Evolutionary conservation across 306 rosid genomes (phyloP).

Genomic region (Cucurbita moschata): DNA sequence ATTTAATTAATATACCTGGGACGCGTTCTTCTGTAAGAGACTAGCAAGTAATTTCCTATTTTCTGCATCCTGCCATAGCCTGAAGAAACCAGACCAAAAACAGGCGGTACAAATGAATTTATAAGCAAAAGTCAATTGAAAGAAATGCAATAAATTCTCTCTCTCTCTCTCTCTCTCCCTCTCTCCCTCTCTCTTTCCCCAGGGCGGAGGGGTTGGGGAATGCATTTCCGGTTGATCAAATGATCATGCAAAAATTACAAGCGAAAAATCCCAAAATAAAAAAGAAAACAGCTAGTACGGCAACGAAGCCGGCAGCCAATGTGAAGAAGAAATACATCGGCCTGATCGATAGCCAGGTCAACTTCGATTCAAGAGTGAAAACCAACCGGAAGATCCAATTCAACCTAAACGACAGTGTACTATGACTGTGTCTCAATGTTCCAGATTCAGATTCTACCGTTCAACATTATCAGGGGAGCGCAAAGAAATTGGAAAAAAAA

Average conservation of each 20-base stretch:
- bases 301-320: too few relatives aligned
- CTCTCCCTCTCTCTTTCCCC: too few relatives aligned
- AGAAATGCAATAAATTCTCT: background rate
- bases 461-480: background rate
- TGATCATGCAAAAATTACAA: background rate
- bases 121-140: background rate
- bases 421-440: background rate
- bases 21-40: constrained; percentile 49
- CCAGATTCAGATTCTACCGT: background rate
- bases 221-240: background rate
- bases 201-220: background rate
- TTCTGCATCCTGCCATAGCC: constrained; percentile 99
- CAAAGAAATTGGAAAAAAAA: background rate
- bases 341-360: too few relatives aligned
- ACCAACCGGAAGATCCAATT: background rate
- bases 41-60: constrained; percentile 53
- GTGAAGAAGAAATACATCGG: too few relatives aligned
- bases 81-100: constrained; percentile 12
- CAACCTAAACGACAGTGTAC: background rate
- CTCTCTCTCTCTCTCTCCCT: background rate
- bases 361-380: too few relatives aligned
- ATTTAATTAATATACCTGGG: constrained; percentile 32
- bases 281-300: too few relatives aligned
- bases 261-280: too few relatives aligned
- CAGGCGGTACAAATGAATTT: background rate